Conservation (phyloP, 148 eudicot species). For the Silene conica region DNA sequence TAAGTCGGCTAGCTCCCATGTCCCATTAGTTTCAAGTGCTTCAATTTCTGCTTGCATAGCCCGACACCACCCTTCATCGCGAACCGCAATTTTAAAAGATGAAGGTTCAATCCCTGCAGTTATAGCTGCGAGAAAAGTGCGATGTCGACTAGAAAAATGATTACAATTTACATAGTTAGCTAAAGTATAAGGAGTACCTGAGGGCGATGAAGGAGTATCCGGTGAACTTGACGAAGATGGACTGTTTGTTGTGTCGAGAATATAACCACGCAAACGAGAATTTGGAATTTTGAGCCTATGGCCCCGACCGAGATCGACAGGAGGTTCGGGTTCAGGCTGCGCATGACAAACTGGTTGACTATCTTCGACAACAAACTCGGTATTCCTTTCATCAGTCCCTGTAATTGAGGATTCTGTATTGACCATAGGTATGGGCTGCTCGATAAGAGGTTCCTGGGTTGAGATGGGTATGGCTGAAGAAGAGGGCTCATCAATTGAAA, state of each 20-base stretch:
- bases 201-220: neutral
- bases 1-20: too few species aligned
- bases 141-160: neutral
- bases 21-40: neutral
- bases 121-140: neutral
- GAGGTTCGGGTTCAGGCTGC: too few species aligned
- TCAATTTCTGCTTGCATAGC: neutral
- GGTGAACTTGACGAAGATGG: neutral
- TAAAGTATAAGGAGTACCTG: neutral
- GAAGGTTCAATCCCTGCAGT: neutral
- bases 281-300: neutral
- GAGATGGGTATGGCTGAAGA: too few species aligned
- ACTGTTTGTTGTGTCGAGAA: neutral
- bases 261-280: neutral
- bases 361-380: too few species aligned
- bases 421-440: too few species aligned
- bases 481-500: too few species aligned
- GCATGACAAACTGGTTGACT: too few species aligned
- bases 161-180: neutral
- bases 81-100: neutral
- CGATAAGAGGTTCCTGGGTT: too few species aligned
- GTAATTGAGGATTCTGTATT: too few species aligned
- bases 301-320: neutral
- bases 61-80: neutral
- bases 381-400: too few species aligned